Evolutionary conservation across 2,329 filamentous ascomycete species (phyloP), one percentile per base, ranked within the genome.

Genomic region (Beauveria scarabaeidicola): DNA sequence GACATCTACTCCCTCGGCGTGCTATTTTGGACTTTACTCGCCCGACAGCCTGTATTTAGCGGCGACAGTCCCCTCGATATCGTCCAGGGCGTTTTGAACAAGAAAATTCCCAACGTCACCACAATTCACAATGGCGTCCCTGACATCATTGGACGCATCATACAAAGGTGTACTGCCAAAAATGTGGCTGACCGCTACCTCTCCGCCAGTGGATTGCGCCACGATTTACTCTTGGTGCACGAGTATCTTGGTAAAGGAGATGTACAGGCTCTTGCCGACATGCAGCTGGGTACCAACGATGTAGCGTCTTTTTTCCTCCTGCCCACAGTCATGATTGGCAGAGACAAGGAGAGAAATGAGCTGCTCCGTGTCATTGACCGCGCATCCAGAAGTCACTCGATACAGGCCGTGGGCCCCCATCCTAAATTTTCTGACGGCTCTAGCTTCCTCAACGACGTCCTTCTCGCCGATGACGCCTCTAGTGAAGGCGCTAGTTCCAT

Each of bases 1-100:
- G 93, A 97, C 72, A 95, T 97, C 36, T 97, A 97, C 75, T 92
- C 90, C 0, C 77, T 97, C 1, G 93, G 93, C 4, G 86, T 97
- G 43, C 73, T 97, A 1, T 93, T 97, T 71, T 97, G 91, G 88
- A 90, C 84, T 9, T 82, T 95, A 68, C 77, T 96, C 50, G 89
- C 90, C 1, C 90, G 91, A 29, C 83, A 87, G 66, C 83, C 89
- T 3, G 88, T 91, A 0, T 96, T 94, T 64, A 86, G 88, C 40
- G 93, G 90, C 10, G 81, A 85, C 13, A 87, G 85, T 0, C 90
- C 92, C 0, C 82, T 97, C 61, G 92, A 97, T 67, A 91, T 97
- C 48, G 91, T 97, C 64, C 92, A 97, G 70, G 90, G 87, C 64
- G 91, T 97, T 11, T 79, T 97, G 9, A 87, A 87, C 51, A 87